phyloP scores from a whole-genome alignment of 1,284 basidiomycete species.

The Papiliotrema nemorosa region DNA sequence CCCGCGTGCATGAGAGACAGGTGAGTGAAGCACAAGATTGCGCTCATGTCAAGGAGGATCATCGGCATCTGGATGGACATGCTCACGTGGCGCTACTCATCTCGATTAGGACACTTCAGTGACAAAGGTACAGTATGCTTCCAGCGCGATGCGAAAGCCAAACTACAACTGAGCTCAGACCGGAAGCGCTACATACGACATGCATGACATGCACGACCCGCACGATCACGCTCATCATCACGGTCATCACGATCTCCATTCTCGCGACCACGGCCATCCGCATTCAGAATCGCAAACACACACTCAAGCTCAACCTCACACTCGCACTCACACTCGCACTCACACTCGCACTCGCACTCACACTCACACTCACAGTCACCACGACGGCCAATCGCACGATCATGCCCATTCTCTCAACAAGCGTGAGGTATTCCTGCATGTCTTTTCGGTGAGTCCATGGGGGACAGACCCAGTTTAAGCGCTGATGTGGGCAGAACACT shows the following conservation, averaged over 20 bases:
- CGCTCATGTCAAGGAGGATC: slow-evolving; percentile 14
- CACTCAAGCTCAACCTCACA: slow-evolving; percentile 10
- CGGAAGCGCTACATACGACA: slow-evolving; percentile 3
- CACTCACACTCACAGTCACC: slow-evolving; percentile 51
- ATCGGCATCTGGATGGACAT: slow-evolving; percentile 32
- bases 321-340: slow-evolving; percentile 19
- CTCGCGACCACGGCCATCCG: slow-evolving; percentile 44
- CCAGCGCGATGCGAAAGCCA: too few relatives aligned
- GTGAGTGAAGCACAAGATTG: not conserved
- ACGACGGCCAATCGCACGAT: slow-evolving; percentile 42
- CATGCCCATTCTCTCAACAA: slow-evolving; percentile 92
- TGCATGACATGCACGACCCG: not conserved
- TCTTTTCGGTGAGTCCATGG: slow-evolving; percentile 30
- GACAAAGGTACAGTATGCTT: too few relatives aligned
- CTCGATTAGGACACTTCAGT: too few relatives aligned
- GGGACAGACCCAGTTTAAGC: not conserved
- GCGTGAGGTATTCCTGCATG: slow-evolving; percentile 89
- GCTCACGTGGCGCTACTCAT: not conserved
- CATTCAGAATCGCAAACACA: slow-evolving; percentile 26
- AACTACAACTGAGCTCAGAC: too few relatives aligned
- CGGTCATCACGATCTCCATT: slow-evolving; percentile 40
- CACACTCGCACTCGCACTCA: slow-evolving; percentile 47
- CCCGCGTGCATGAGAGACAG: slow-evolving; percentile 11
- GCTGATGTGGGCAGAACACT: slow-evolving; percentile 21
- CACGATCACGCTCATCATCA: slow-evolving; percentile 25